Conservation (phyloP, 345 rosid species). For the Microcos paniculata region DNA sequence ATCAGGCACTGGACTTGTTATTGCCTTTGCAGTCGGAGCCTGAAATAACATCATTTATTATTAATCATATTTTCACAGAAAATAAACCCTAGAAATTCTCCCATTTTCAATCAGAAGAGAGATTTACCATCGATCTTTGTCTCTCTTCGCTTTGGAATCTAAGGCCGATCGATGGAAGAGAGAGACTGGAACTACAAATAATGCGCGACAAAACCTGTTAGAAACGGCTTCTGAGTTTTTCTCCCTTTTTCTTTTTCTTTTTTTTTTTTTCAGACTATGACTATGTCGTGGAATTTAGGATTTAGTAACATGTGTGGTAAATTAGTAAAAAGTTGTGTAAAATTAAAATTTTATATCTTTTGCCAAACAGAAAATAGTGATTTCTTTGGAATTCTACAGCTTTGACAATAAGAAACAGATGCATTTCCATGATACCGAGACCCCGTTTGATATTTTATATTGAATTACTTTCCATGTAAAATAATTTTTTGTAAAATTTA, state of each 20-base stretch:
- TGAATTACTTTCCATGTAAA: no score
- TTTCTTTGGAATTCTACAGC: background rate
- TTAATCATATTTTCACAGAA: background rate
- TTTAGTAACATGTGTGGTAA: no score
- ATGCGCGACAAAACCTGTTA: background rate
- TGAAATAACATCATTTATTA: background rate
- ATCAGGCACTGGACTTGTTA: slow-evolving; percentile 22
- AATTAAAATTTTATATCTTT: no score
- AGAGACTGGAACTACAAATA: background rate
- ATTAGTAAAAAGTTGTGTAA: no score
- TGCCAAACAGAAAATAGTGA: background rate
- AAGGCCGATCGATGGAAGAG: background rate
- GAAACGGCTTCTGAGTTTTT: background rate
- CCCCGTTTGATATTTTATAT: no score
- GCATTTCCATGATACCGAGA: background rate
- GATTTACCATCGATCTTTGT: slow-evolving; percentile 8
- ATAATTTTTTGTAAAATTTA: no score
- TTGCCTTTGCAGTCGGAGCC: slow-evolving; percentile 11
- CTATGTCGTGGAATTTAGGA: no score
- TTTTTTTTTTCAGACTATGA: no score
- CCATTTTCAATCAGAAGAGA: background rate
- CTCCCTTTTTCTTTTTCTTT: no score
- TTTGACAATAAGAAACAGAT: background rate
- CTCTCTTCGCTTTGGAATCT: slow-evolving; percentile 1
- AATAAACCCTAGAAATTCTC: background rate